Percentiles rank a stretch among this genome's conserved stretches.
phyloP scores from a whole-genome alignment of 441 rosid species.

The Adansonia gregorii region DNA sequence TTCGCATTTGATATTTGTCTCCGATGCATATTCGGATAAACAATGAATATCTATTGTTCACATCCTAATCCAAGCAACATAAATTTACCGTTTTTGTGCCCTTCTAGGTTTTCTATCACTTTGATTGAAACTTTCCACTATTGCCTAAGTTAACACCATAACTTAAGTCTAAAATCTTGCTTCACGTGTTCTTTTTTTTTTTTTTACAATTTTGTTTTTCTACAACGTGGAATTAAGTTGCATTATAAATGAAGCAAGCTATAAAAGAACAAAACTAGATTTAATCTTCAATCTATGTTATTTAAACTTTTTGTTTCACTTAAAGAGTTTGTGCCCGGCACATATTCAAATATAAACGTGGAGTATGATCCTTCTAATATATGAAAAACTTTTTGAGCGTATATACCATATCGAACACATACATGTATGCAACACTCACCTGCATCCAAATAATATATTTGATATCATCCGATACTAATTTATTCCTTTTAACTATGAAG shows the following conservation, averaged over 20 bases:
- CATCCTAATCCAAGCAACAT: too few relatives aligned
- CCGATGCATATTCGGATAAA: too few relatives aligned
- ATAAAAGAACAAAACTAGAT: background rate
- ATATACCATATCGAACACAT: too few relatives aligned
- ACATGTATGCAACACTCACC: too few relatives aligned
- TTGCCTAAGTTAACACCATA: background rate
- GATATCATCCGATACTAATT: background rate
- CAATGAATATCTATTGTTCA: too few relatives aligned
- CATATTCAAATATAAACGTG: too few relatives aligned
- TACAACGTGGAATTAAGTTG: background rate
- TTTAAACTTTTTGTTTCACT: too few relatives aligned
- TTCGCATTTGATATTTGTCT: too few relatives aligned
- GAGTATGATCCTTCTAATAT: too few relatives aligned
- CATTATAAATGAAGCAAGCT: background rate
- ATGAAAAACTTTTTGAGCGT: too few relatives aligned
- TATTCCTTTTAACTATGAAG: background rate
- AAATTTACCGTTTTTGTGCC: background rate
- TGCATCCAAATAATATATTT: too few relatives aligned
- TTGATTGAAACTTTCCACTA: background rate
- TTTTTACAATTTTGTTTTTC: background rate
- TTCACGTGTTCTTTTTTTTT: background rate
- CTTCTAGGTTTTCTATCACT: background rate
- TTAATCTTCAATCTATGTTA: background rate
- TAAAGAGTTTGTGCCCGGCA: too few relatives aligned
- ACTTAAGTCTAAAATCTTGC: background rate